Base-by-base conservation (phyloP, 257 asterid genomes). In the Solanum megistacrolobum region DNA sequence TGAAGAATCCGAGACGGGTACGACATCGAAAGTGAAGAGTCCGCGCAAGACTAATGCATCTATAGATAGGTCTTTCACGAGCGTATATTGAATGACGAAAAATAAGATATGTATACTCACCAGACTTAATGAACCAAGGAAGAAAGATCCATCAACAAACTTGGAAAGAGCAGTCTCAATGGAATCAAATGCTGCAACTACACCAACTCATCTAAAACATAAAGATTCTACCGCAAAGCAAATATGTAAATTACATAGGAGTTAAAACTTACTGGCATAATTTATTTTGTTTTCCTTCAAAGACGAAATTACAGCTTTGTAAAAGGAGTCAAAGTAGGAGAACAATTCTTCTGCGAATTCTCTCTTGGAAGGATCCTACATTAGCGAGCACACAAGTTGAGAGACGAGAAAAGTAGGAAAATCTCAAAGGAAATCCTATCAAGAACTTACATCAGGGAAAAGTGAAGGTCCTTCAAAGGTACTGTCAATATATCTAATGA, bases 391-490 rank as follows among this genome's bases (percentile, higher is more conserved):
- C 31, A 86, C 73, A 21, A 87, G 76, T 81, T 65, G 81, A 46
- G 48, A 75, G 43, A 87, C 43, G 74, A 12, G 21, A 3, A 23
- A 78, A 73, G 20, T 14, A 71, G 82, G 23, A 82, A 72, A 83
- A 66, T 32, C 27, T 81, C 52, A 58, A 75, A 68, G 83, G 83
- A 65, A 35, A 83, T 36, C 27, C 32, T 84, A 7, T 39, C 32
- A 85, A 72, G 86, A 87, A 86, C 95, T 93, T 93, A 97, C 98
- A 86, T 91, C 91, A 52, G 98, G 96, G 84, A 93, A 92, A 87
- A 96, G 98, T 31, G 94, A 90, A 75, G 97, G 98, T 58, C 99
- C 99, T 91, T 94, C 95, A 68, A 97, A 97, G 92, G 91, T 94
- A 46, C 86, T 90, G 60, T 95, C 93, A 18, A 97, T 89, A 85